Percentiles rank a stretch among this genome's conserved stretches.
Evolutionary conservation across 495 filamentous ascomycete genomes (phyloP).

Genomic region (Letharia columbiana): DNA sequence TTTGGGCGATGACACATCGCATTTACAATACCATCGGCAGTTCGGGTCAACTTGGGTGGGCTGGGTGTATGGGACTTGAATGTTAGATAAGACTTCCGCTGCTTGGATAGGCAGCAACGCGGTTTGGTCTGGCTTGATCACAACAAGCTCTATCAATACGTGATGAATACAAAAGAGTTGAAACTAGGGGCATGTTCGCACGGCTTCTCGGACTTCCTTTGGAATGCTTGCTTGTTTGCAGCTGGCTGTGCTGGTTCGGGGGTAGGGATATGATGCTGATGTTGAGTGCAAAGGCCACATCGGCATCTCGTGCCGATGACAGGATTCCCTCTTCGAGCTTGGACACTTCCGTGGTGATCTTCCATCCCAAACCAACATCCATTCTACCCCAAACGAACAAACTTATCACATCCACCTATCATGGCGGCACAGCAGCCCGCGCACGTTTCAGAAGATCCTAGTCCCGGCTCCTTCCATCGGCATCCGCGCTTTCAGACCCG

Average conservation of each 20-base stretch:
- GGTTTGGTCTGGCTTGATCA: neutral
- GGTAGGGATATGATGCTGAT: neutral
- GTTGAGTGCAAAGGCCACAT: neutral
- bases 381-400: neutral
- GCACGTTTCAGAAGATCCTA: no score
- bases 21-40: neutral
- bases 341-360: neutral
- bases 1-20: slow-evolving; percentile 32
- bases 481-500: no score
- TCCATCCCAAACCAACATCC: neutral
- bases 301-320: neutral
- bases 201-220: neutral
- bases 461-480: no score
- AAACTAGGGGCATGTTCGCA: neutral
- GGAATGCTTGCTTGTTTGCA: neutral
- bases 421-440: no score
- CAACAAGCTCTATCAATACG: neutral
- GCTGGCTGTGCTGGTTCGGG: neutral
- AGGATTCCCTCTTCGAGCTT: neutral
- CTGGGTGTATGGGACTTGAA: neutral
- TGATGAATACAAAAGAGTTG: neutral
- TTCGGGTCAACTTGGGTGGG: neutral
- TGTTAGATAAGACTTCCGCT: neutral
- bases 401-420: neutral
- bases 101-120: neutral